Percentiles rank a stretch among this genome's conserved stretches.
These are phyloP conservation scores for Huntiella moniliformis DNA, from an alignment of 2,329 filamentous ascomycete species.

Conservation along the genomic window DNA sequence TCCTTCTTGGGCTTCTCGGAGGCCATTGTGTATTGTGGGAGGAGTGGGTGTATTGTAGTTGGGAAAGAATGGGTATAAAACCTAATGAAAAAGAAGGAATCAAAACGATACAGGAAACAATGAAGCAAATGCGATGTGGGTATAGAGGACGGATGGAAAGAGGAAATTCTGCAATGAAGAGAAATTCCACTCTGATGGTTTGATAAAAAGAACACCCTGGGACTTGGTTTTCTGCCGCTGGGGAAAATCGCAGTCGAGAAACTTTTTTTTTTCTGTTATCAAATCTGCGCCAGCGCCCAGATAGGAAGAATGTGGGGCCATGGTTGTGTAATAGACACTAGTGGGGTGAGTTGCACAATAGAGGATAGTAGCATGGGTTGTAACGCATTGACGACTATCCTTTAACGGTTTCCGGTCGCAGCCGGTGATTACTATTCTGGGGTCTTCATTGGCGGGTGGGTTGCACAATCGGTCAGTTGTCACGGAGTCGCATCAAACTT, in stretches of 20 bases:
- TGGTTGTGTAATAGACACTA: conserved; percentile 1
- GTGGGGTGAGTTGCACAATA: conserved; percentile 9
- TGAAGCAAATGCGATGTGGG: conserved; percentile 2
- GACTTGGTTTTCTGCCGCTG: conserved; percentile 1
- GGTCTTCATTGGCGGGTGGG: conserved; percentile 1
- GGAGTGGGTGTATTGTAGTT: neutral
- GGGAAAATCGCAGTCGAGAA: conserved; percentile 2
- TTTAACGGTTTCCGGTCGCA: neutral
- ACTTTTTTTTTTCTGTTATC: conserved; percentile 13
- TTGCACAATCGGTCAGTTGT: too few relatives aligned
- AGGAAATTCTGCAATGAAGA: neutral
- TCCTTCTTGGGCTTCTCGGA: conserved; percentile 30
- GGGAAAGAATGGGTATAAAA: neutral
- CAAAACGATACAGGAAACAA: conserved; percentile 12
- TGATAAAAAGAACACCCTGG: too few relatives aligned
- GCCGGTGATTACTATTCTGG: conserved; percentile 2
- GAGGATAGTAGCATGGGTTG: conserved; percentile 3
- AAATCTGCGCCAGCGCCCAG: conserved; percentile 9
- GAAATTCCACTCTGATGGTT: too few relatives aligned
- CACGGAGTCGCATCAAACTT: conserved; percentile 1
- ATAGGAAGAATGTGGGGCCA: conserved; percentile 3
- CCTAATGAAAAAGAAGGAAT: conserved; percentile 4
- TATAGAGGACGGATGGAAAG: conserved; percentile 3
- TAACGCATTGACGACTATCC: too few relatives aligned
- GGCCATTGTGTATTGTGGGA: conserved; percentile 21